Percentiles rank a stretch among this genome's conserved stretches.
These are phyloP conservation scores for Porcisia deanei DNA, from an alignment of 208 protist genomes.

Conservation along the genomic window DNA sequence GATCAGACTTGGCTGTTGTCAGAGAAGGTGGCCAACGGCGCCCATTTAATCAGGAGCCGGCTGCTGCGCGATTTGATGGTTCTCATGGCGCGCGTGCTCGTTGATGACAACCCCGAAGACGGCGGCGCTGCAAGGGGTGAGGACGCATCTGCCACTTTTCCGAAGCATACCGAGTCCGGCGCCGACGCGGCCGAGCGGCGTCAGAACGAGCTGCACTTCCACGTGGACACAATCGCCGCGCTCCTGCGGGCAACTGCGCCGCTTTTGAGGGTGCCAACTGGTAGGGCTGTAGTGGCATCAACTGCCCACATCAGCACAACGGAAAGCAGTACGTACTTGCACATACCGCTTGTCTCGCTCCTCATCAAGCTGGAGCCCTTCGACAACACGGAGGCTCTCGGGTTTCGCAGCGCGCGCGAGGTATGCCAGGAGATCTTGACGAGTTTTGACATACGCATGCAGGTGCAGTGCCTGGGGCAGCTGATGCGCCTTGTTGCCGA, in stretches of 20 bases:
- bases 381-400: slow-evolving; percentile 55
- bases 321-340: slow-evolving; percentile 35
- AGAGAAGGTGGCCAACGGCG: slow-evolving; percentile 52
- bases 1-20: slow-evolving; percentile 59
- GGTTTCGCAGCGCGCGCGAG: slow-evolving; percentile 70
- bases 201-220: slow-evolving; percentile 33
- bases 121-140: slow-evolving; percentile 12
- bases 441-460: slow-evolving; percentile 82
- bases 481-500: slow-evolving; percentile 83
- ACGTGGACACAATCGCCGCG: slow-evolving; percentile 67
- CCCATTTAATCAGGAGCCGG: slow-evolving; percentile 41
- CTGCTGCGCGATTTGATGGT: slow-evolving; percentile 61
- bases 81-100: slow-evolving; percentile 77
- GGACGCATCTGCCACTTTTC: slow-evolving; percentile 3
- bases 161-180: background rate
- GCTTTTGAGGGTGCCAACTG: slow-evolving; percentile 43
- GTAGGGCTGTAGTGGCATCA: slow-evolving; percentile 5
- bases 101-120: slow-evolving; percentile 21
- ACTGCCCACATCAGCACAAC: slow-evolving; percentile 4
- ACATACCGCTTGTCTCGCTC: slow-evolving; percentile 83
- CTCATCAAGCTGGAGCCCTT: slow-evolving; percentile 76
- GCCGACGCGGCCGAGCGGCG: slow-evolving; percentile 14
- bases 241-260: slow-evolving; percentile 75
- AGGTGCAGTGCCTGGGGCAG: slow-evolving; percentile 76
- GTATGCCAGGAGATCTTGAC: slow-evolving; percentile 75